Evolutionary conservation across 1,139 yeast species (phyloP), one percentile per base, ranked within the genome.

Genomic region (Ogataea hybrid): DNA sequence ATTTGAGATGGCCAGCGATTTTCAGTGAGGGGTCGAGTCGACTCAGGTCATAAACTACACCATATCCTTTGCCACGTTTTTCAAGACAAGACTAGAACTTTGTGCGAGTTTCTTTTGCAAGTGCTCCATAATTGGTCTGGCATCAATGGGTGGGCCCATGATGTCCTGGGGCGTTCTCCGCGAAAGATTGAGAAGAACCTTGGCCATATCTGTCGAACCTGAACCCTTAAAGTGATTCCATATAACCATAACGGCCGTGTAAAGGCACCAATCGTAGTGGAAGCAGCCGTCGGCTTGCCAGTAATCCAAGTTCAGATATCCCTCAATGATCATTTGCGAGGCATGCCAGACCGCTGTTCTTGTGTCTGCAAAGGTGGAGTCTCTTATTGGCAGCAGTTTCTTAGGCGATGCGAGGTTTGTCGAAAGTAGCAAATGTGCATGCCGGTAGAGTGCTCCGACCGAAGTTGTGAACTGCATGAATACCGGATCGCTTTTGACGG

Each of bases 231-330:
- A 43, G 23, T 37, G 45, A 11, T 34, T 32, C 54, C 54, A 48
- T n/a, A 51, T 40, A 3, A 49, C 43, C 12, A 55, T 36, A 12
- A 49, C 41, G 8, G 56, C 54, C 8, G 51, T 15, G 36, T 50
- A 53, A 21, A 55, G 28, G 27, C 59, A 54, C 59, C 59, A 55
- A 7, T 54, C 49, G 21, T 46, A 43, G 22, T 46, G 46, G 14
- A 37, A 29, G 8, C 37, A 29, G n/a, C 47, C 49, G 20, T 40
- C 47, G 4, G 42, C 39, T 21, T 43, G 32, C 49, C 49, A 46
- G 22, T 37, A 25, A 6, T 41, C 41, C n/a, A 46, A 27, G 22
- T 46, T 45, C 15, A 50, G 20, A 18, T 51, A 42, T 1, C 54
- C 59, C 21, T 49, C 49, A 16, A 47, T 42, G 3, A 54, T 38